Percentiles rank a stretch among this genome's conserved stretches.
phyloP scores from a whole-genome alignment of 495 filamentous ascomycete genomes.

The Aspergillus wentii region DNA sequence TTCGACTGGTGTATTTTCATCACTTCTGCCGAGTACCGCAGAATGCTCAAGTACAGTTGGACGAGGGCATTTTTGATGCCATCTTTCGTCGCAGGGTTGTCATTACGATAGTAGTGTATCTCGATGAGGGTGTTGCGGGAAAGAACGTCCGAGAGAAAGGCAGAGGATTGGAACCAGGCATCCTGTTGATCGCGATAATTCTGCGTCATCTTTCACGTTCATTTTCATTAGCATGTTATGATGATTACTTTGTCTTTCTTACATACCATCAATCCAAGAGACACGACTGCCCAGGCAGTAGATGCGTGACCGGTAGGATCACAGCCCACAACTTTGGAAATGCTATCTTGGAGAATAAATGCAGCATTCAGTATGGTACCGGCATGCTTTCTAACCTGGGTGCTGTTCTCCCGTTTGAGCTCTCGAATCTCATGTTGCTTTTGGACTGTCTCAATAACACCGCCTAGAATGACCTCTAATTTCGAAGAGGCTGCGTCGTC shows the following conservation, averaged over 20 bases:
- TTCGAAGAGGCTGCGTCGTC: not conserved
- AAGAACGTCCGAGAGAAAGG: not conserved
- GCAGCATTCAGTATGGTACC: not conserved
- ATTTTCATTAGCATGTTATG: not conserved
- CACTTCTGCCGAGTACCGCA: not conserved
- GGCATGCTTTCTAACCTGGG: not conserved
- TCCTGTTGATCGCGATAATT: not conserved
- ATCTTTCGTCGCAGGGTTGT: not conserved
- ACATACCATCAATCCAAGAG: slow-evolving; percentile 1
- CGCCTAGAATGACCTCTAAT: not conserved
- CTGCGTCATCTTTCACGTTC: not conserved
- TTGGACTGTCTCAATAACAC: not conserved
- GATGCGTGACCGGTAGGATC: not conserved
- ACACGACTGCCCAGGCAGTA: not conserved
- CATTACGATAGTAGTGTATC: not conserved
- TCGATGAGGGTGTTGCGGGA: not conserved
- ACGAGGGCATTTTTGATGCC: not conserved
- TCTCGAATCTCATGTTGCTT: not conserved
- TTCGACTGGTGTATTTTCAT: not conserved
- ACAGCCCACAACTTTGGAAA: not conserved
- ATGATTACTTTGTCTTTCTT: not conserved
- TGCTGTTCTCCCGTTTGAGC: not conserved
- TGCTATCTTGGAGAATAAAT: not conserved
- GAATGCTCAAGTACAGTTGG: not conserved
- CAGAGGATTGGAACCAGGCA: not conserved